phyloP scores from a whole-genome alignment of 225 moss, liverwort and hornwort genomes.

The Rhytidiadelphus loreus region DNA sequence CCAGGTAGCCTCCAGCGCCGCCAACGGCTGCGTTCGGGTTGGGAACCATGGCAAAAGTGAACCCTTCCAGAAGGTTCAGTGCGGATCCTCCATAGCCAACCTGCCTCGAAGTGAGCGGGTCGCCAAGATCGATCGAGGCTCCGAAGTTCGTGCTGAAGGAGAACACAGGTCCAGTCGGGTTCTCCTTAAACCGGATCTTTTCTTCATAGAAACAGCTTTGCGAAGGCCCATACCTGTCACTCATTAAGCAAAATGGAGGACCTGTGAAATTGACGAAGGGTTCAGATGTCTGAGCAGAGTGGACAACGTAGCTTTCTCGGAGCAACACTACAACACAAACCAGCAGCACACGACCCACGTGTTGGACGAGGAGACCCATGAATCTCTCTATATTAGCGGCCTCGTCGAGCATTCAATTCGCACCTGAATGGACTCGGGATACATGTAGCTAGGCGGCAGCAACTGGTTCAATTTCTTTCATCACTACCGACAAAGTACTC shows the following conservation, averaged over 20 bases:
- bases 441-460: background rate
- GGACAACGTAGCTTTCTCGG: too few relatives aligned
- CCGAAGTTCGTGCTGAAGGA: background rate
- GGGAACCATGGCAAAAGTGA: background rate
- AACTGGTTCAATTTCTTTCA: background rate
- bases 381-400: background rate
- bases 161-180: background rate
- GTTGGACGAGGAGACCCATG: background rate
- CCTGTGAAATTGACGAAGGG: background rate
- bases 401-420: background rate
- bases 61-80: background rate
- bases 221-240: rapidly evolving
- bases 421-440: background rate
- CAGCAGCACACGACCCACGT: background rate
- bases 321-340: background rate
- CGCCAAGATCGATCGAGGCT: rapidly evolving
- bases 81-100: background rate
- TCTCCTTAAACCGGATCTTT: background rate
- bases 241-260: rapidly evolving
- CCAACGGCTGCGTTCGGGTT: background rate
- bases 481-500: background rate
- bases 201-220: background rate
- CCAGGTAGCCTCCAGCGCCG: background rate
- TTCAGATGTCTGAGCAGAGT: background rate
- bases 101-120: background rate